Base-by-base conservation (phyloP, 2,329 filamentous ascomycete genomes). In the Plectosphaerella plurivora region DNA sequence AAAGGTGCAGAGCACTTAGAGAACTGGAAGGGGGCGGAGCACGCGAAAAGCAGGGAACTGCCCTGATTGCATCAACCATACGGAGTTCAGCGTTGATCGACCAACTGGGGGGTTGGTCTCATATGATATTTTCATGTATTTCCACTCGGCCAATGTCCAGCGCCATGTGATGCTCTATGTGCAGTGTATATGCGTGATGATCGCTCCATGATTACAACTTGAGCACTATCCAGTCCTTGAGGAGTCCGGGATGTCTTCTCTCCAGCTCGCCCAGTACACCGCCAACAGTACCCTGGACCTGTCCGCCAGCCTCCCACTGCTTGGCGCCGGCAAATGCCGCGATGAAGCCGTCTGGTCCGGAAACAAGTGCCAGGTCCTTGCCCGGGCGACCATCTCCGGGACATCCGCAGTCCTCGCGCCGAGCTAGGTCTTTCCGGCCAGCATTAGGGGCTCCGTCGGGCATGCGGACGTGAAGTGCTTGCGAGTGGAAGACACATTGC, bases 331-430 rank as follows among this genome's bases (percentile, higher is more conserved):
- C 90, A 70, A 88, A 89, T 57, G 87, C 81, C 44, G 82, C 79
- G 39, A 97, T 79, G 69, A 97, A 97, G 1, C 94, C 93, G 51
- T 96, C 90, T 0, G 94, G 93, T 0, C 94, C 94, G 1, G 91
- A 96, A 1, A 97, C 82, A 52, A 96, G 76, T n/a, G 97, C 74
- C 18, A 96, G 66, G 54, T 84, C 85, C 57, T 79, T 81, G 1
- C 81, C 77, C 1, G 69, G 61, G 11, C 61, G 60, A 6, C 60
- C 61, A 11, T 57, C 46, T 10, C 57, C 46, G 1, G 57, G 56
- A 54, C 67, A 70, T 5, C 56, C 52, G 57, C 66, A 65, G 24
- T 53, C 52, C 15, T 48, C 51, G 7, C 47, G 39, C 37, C 12
- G 45, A 20, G 24, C 16, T 3, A 45, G 35, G 44, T 45, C 22